Conservation (phyloP, 2,329 filamentous ascomycete genomes). For the Phialemoniopsis sp. region DNA sequence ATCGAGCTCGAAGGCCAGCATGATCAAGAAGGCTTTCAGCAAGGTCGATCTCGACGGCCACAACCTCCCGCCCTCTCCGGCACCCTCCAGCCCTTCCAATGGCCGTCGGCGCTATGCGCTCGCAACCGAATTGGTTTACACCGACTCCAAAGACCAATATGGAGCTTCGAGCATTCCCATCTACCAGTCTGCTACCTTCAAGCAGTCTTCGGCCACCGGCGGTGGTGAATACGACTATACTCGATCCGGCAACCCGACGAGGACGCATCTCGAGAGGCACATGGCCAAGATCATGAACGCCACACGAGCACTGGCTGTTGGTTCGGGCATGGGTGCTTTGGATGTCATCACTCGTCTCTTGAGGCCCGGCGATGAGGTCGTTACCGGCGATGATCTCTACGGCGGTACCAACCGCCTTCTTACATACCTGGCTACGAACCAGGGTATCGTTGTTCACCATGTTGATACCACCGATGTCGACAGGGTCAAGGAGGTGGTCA, state of each 20-base stretch:
- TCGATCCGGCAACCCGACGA: conserved; percentile 92
- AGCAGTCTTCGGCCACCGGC: conserved; percentile 76
- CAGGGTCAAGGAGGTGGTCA: conserved; percentile 64
- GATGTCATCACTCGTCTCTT: conserved; percentile 93
- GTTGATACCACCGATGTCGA: conserved; percentile 86
- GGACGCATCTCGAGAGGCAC: conserved; percentile 93
- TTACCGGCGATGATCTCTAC: conserved; percentile 95
- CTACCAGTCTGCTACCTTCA: conserved; percentile 98
- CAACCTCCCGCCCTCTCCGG: conserved; percentile 83
- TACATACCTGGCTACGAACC: conserved; percentile 84
- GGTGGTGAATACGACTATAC: conserved; percentile 94
- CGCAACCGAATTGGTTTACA: conserved; percentile 94
- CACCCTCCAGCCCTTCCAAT: conserved; percentile 83
- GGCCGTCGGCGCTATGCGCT: conserved; percentile 83
- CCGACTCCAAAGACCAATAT: conserved; percentile 94
- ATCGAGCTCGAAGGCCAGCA: conserved; percentile 30
- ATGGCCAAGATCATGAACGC: conserved; percentile 99
- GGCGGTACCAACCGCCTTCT: conserved; percentile 91
- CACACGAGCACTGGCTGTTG: conserved; percentile 83
- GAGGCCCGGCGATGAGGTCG: conserved; percentile 90
- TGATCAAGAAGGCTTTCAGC: conserved; percentile 44
- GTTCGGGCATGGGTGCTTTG: conserved; percentile 94
- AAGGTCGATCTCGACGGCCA: conserved; percentile 78
- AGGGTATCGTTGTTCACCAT: conserved; percentile 90
- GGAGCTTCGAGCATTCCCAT: conserved; percentile 95